Base-by-base conservation (phyloP, 805 yeast species). In the Ogataea corticis region DNA sequence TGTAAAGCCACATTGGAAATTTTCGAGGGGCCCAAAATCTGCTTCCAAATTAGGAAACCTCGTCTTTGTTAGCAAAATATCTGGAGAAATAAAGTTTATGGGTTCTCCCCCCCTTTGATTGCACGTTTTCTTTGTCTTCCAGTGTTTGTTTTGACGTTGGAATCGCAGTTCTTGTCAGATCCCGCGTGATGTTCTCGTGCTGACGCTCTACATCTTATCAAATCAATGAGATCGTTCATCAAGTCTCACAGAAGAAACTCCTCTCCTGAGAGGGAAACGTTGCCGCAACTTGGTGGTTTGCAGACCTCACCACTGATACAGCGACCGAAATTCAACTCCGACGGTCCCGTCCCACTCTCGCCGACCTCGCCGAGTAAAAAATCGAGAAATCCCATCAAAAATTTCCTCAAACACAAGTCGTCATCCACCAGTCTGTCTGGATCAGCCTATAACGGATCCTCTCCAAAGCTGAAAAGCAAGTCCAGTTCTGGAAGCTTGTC, bases 141-240 rank as follows among this genome's bases (percentile, higher is more conserved):
- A 21, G 25, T 21, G 25, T 21, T 21, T 21, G 25, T 6, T 21
- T 21, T 21, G 25, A 6, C 9, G 7, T 21, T 21, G 25, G 9
- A 21, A 21, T 9, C 25, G 25, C 25, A 21, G 5, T 21, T 21
- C 9, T 21, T 21, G 25, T 6, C 9, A 9, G 7, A 6, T 21
- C 31, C 30, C 13, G 31, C 31, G 15, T 11, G 31, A 28, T 28
- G 31, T n/a, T 13, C 11, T 7, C 13, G 11, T 13, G 15, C 31
- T 28, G 13, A 11, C 31, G 4, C 5, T 13, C 14, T 32, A 9
- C 9, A 21, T 21, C 21, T 6, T 11, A 29, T 16, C 27, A 5
- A 31, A 10, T 4, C 29, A 27, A 63, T 64, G 68, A 53, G 65
- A 39, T 62, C 67, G 0, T 61, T 64, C 39, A 64, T 64, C 34